A percentile compares a stretch with the other conserved stretches of the same genome.
phyloP scores from a whole-genome alignment of 1,284 basidiomycete species.

The Tremellales sp. region DNA sequence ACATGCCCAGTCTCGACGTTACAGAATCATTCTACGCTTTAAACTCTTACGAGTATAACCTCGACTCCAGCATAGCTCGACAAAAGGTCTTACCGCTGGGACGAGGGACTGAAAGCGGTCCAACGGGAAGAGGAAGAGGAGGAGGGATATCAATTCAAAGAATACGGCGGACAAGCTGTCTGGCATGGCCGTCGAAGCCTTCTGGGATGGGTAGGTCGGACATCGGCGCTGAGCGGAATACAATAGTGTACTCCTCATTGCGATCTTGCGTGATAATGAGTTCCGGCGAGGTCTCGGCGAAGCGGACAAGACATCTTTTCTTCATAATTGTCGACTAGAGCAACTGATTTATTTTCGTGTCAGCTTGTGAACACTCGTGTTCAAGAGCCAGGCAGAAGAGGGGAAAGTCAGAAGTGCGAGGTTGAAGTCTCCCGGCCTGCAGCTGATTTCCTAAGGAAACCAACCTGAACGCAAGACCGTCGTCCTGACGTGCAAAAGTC shows the following conservation, averaged over 20 bases:
- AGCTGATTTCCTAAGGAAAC: constrained; percentile 6
- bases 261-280: too few relatives aligned
- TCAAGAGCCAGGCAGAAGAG: not conserved
- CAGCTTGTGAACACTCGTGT: too few relatives aligned
- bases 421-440: constrained; percentile 25
- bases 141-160: not conserved
- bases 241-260: too few relatives aligned
- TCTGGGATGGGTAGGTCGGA: too few relatives aligned
- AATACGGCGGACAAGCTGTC: not conserved
- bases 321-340: constrained; percentile 1
- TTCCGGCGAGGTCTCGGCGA: too few relatives aligned
- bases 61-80: constrained; percentile 25
- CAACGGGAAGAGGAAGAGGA: constrained; percentile 1
- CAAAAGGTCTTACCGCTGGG: constrained; percentile 32
- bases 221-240: too few relatives aligned
- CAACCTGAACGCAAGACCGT: constrained; percentile 11
- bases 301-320: not conserved
- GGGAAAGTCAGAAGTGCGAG: constrained; percentile 30
- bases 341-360: too few relatives aligned
- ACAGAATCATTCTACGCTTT: constrained; percentile 28
- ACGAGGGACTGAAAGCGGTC: constrained; percentile 36
- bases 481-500: constrained; percentile 43
- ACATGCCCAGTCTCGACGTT: constrained; percentile 40
- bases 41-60: constrained; percentile 13
- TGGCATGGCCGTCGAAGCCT: not conserved